These are phyloP conservation scores for Ramaria rubella DNA, from an alignment of 768 basidiomycete species.

Conservation along the genomic window DNA sequence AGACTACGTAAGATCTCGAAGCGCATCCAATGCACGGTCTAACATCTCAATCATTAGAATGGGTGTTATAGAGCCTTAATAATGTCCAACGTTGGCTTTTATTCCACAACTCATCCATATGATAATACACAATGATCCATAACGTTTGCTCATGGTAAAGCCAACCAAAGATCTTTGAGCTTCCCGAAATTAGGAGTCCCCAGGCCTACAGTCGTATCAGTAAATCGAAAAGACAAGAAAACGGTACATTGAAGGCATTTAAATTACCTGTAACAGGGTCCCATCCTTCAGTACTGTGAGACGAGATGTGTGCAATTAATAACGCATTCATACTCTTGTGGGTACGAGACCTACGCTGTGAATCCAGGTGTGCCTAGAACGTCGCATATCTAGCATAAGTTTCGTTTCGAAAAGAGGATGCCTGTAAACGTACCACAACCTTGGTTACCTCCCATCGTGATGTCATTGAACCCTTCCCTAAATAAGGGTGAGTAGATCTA, in stretches of 20 bases:
- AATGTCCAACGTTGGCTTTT: no score
- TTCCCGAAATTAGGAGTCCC: slow-evolving; percentile 24
- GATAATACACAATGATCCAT: no score
- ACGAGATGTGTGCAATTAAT: no score
- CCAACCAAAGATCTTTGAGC: slow-evolving; percentile 20
- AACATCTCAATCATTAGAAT: no score
- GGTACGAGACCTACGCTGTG: slow-evolving; percentile 9
- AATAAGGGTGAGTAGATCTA: slow-evolving; percentile 21
- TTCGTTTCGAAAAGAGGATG: background rate
- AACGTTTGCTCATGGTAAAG: slow-evolving; percentile 16
- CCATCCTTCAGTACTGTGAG: slow-evolving; percentile 4
- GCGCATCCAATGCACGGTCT: no score
- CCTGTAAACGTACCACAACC: slow-evolving; percentile 29
- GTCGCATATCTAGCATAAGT: background rate
- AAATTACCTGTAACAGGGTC: slow-evolving; percentile 8
- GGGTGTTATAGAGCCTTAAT: no score
- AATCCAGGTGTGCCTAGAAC: slow-evolving; percentile 7
- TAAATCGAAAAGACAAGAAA: no score
- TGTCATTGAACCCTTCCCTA: slow-evolving; percentile 34
- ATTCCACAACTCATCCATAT: no score
- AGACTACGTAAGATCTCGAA: no score
- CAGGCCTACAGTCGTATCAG: slow-evolving; percentile 13
- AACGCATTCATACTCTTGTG: no score
- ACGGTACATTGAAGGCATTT: background rate
- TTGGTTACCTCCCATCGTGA: slow-evolving; percentile 37